Percentiles rank a stretch among this genome's conserved stretches.
Evolutionary conservation across 371 early-diverging fungal genomes (phyloP).

Genomic region (Rhizomucor pusillus): DNA sequence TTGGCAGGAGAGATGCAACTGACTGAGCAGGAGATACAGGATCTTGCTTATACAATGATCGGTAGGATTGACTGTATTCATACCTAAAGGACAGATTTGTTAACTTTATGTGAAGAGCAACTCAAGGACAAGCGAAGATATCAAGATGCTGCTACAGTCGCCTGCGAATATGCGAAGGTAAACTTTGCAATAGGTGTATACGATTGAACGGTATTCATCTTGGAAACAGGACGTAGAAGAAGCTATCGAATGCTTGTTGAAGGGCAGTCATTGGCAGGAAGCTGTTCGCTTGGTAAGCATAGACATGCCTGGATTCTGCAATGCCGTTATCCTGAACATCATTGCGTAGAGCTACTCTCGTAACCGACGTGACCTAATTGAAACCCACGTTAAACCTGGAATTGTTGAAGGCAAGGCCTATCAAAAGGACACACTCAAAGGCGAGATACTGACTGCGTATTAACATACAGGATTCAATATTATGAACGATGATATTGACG

Average conservation of each 20-base stretch:
- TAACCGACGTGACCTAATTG: constrained; percentile 66
- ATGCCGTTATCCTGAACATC: background rate
- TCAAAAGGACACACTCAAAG: too few species aligned
- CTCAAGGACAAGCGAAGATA: constrained; percentile 57
- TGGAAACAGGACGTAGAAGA: constrained; percentile 56
- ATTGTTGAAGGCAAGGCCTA: constrained; percentile 65
- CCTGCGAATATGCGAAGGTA: constrained; percentile 62
- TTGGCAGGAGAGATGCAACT: constrained; percentile 64
- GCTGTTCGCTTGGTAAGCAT: constrained; percentile 58
- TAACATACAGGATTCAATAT: constrained; percentile 38
- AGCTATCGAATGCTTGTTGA: constrained; percentile 60
- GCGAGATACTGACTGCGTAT: too few species aligned
- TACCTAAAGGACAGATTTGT: background rate
- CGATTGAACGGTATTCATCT: background rate
- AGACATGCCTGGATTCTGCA: too few species aligned
- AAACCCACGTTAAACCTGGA: constrained; percentile 74
- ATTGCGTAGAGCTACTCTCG: constrained; percentile 45
- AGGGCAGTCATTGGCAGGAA: constrained; percentile 72
- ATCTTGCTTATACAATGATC: constrained; percentile 47
- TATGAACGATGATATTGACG: constrained; percentile 69
- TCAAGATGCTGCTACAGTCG: constrained; percentile 60
- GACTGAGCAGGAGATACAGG: constrained; percentile 44
- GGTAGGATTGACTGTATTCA: constrained; percentile 10
- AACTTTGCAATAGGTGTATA: background rate
- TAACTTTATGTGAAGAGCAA: constrained; percentile 28